Base-by-base conservation (phyloP, 805 yeast species). In the Yarrowia keelungensis region DNA sequence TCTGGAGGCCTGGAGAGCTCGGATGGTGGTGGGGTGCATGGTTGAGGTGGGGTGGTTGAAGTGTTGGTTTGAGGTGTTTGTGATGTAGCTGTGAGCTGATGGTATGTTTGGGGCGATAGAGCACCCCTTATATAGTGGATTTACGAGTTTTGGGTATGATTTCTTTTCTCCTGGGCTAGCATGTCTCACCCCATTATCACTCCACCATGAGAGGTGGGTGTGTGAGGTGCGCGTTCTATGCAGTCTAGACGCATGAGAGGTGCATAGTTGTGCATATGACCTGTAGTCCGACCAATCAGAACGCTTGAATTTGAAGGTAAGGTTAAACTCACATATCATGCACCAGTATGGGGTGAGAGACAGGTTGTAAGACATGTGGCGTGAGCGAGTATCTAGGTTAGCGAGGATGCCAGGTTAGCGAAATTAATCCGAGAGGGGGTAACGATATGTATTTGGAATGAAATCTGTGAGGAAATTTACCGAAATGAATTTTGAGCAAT, bases 1-100 rank as follows among this genome's bases (percentile, higher is more conserved):
- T 59, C 65, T 12, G n/a, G 65, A 35, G 65, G 51, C 65, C 65
- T 59, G 65, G 19, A 59, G 42, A 35, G 65, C 65, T 59, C 65
- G 65, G 51, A 45, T 14, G 14, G 65, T 59, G 8, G 65, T 59
- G 7, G 65, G 65, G 35, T 59, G 50, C 65, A 59, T 59, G n/a
- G 62, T 41, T 26, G 51, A 26, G 3, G 10, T 11, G 50, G 11
- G n/a, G 49, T 54, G 14, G 62, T 41, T 22, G 65, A 14, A 19
- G 19, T 19, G 19, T 19, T 19, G 19, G n/a, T 26, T 35, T 36
- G 65, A 5, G 26, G 22, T 42, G 49, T 10, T n/a, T 16, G 43
- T 53, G 46, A 12, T 26, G 35, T 11, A 35, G 26, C 35, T 54
- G n/a, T n/a, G n/a, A 32, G 41, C 41, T 58, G 46, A 15, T 54